Evolutionary conservation across 805 yeast species (phyloP), one percentile per base, ranked within the genome.

Genomic region (Cyberlindnera meyerae): DNA sequence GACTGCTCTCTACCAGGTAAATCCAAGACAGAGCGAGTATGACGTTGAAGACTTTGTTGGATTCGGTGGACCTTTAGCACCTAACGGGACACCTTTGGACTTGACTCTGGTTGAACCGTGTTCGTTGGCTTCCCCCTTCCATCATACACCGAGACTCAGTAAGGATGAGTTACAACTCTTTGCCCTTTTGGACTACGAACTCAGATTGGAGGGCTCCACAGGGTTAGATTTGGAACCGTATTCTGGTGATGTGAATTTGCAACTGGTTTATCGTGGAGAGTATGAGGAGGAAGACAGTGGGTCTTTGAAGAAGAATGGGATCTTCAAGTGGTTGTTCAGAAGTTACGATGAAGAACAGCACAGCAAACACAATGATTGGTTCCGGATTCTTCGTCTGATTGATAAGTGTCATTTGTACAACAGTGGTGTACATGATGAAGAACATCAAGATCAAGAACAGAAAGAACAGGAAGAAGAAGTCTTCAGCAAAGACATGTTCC

Each of bases 131-230:
- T 43, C 36, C 12, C 55, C 55, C 1, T 40, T 49, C 4, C 28
- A 25, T 15, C 40, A 40, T 11, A 34, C 33, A 8, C 14, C 30
- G 9, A 31, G 35, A 4, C 8, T 43, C 1, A 8, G 37, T 7
- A 18, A 38, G 7, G 58, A 52, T 29, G 57, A 52, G 28, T n/a
- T 36, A 30, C 51, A 49, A 14, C 30, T 54, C 6, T 32, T 27
- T 15, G 36, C 52, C 5, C 25, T 51, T 6, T 47, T 40, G 40
- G 48, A 51, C 24, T 49, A 46, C 31, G 58, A 54, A 21, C 32
- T 52, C 21, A 39, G 36, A n/a, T 28, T 28, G 8, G 34, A 27
- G 9, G 48, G 47, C 17, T 18, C 29, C 8, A 26, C 21, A 9
- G 44, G 37, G 8, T 40, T 40, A 26, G 38, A 33, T 8, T 34